Base-by-base conservation (phyloP, 768 basidiomycete genomes). In the Hygrophoropsis aurantiaca region DNA sequence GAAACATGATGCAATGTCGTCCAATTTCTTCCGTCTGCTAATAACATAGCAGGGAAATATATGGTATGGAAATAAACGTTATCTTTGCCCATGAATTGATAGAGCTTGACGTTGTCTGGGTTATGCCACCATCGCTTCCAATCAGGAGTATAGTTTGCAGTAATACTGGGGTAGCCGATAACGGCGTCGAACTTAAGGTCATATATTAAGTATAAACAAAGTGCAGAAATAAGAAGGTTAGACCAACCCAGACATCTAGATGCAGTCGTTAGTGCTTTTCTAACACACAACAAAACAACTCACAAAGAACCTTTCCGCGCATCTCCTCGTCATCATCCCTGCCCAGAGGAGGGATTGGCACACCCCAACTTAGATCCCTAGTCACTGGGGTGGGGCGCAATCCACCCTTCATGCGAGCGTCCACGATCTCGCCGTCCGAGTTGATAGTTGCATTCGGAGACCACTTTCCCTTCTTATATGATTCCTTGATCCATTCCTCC, bases 11-110 rank as follows among this genome's bases (percentile, higher is more conserved):
- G 89, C 3, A 97, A 77, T 64, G 72, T 94, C 20, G 95, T 97
- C 97, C 97, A 99, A 52, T 85, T 73, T 42, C 90, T 81, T 15
- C 90, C 88, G 54, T 97, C 94, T 3, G 84, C 97, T 50, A 97
- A 70, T 58, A 91, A 81, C 47, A 93, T 84, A 3, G 91, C 85
- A 23, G 97, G 95, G 74, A 85, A 99, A 58, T 92, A 92, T 33
- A 99, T 82, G 0, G 92, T 92, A 67, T 99, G 97, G 81, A 99
- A 99, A 68, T 95, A 97, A 41, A 94, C 92, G 52, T 94, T 97
- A 65, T 98, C 95, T 72, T 99, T 99, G 62, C 97, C 97, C 97
- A 99, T 99, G 76, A 99, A 99, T 67, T 99, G 95, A 71, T 92
- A 97, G 42, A 98, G 73, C 56, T 81, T 77, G 49, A 99, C 94